phyloP scores from a whole-genome alignment of 257 asterid species.

The Plantago ovata region DNA sequence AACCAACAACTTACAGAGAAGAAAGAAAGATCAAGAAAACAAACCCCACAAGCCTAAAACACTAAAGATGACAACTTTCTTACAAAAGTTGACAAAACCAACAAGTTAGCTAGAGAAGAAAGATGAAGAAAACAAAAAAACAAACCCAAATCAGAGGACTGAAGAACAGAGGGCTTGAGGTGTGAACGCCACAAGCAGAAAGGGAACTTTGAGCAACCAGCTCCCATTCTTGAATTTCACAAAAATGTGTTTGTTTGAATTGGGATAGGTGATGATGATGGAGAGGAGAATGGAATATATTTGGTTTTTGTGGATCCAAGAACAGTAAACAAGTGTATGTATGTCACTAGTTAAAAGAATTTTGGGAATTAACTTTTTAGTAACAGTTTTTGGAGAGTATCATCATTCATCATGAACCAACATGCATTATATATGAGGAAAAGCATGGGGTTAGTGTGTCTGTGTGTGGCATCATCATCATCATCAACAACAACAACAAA shows the following conservation, averaged over 20 bases:
- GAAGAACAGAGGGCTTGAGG: constrained; percentile 48
- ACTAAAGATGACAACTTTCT: no score
- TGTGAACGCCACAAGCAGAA: constrained; percentile 62
- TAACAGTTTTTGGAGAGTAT: constrained; percentile 22
- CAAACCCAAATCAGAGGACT: constrained; percentile 45
- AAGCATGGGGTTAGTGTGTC: constrained; percentile 33
- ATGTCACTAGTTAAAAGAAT: constrained; percentile 9
- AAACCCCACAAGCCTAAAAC: no score
- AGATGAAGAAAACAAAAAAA: neutral
- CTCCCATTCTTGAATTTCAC: no score
- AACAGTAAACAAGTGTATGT: constrained; percentile 16
- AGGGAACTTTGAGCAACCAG: constrained; percentile 48
- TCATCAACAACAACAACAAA: neutral
- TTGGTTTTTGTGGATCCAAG: constrained; percentile 39
- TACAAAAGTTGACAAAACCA: neutral
- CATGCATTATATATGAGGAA: constrained; percentile 38
- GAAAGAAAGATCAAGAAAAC: neutral
- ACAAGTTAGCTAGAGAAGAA: neutral
- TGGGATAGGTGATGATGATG: constrained; percentile 16
- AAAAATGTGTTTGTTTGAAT: neutral
- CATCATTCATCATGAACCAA: no score
- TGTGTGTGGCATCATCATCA: neutral
- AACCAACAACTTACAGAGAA: neutral
- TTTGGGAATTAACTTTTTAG: constrained; percentile 19
- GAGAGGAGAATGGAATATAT: constrained; percentile 6